Evolutionary conservation across 164 flowering plant genomes (phyloP).

Genomic region (Liquidambar formosana): DNA sequence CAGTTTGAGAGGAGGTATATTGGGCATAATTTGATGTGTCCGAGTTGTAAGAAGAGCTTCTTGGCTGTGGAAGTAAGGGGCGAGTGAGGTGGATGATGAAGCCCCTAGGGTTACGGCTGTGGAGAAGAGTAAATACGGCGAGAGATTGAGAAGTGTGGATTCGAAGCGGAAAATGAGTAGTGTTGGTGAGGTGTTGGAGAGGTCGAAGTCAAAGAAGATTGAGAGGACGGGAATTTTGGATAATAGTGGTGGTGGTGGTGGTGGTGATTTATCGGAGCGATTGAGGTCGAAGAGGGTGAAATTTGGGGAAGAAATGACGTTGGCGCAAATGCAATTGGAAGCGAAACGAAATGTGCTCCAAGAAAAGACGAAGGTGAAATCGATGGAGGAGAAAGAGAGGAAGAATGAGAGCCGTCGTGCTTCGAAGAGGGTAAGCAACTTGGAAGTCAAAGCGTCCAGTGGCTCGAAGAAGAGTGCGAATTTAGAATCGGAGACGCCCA

Average conservation of each 20-base stretch:
- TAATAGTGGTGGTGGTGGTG: constrained; percentile 2
- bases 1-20: constrained; percentile 76
- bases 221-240: background rate
- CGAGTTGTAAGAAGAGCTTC: constrained; percentile 73
- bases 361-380: constrained; percentile 28
- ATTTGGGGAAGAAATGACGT: constrained; percentile 40
- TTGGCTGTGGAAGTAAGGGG: constrained; percentile 56
- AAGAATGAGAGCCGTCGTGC: constrained; percentile 16
- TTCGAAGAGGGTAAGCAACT: background rate
- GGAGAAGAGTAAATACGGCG: constrained; percentile 14
- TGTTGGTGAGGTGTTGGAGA: constrained; percentile 27
- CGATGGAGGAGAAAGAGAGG: constrained; percentile 9
- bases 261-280: constrained; percentile 8
- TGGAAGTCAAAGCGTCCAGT: constrained; percentile 10
- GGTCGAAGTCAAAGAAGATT: constrained; percentile 5
- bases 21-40: constrained; percentile 70
- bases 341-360: constrained; percentile 25
- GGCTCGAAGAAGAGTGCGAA: constrained; percentile 12
- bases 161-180: constrained; percentile 30
- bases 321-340: constrained; percentile 61
- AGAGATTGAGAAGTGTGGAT: constrained; percentile 20
- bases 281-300: constrained; percentile 9
- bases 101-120: background rate
- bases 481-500: constrained; percentile 9
- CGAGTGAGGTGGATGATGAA: constrained; percentile 15